Evolutionary conservation across 2,329 filamentous ascomycete genomes (phyloP), one percentile per base, ranked within the genome.

Genomic region (Tolypocladium inflatum): DNA sequence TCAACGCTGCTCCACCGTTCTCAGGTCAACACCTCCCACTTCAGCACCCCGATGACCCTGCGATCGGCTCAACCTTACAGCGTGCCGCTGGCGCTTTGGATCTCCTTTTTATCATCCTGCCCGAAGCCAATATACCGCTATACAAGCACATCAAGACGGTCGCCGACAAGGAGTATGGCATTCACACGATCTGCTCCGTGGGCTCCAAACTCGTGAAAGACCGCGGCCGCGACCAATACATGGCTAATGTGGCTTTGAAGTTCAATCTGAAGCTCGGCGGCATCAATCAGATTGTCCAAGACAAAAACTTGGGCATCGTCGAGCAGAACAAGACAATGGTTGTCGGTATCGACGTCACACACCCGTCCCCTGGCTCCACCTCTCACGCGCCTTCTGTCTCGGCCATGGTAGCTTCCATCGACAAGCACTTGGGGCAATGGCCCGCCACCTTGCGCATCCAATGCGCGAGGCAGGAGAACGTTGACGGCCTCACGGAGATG

Each of bases 281-380:
- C 0, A 70, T 75, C 3, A 85, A 86, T 59, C 83, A 87, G 61
- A 67, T 70, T 1, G 69, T 88, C 0, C 67, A 72, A 1, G 61
- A 72, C 10, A 66, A 68, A 1, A 76, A 81, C 56, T 73, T 84
- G 5, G 77, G 78, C 4, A 76, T 86, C 1, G 71, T 86, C 57
- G 68, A 69, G 21, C 77, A 85, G 56, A 77, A 77, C 1, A 80
- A 81, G 61, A 88, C 86, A 0, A 89, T 90, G 80, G 71, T 90
- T 9, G 79, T 90, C 33, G 87, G 88, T 0, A 80, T 89, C 33
- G 88, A 91, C 65, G 88, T 91, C 0, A 90, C 88, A 0, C 86
- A 90, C 65, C 87, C 87, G 0, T 87, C 86, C 0, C 87, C 87
- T 0, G 83, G 82, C 0, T 87, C 85, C 1, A 68, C 76, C 0